Percentiles rank a stretch among this genome's conserved stretches.
These are phyloP conservation scores for Hypholoma fasciculare DNA, from an alignment of 768 basidiomycete genomes.

Conservation along the genomic window DNA sequence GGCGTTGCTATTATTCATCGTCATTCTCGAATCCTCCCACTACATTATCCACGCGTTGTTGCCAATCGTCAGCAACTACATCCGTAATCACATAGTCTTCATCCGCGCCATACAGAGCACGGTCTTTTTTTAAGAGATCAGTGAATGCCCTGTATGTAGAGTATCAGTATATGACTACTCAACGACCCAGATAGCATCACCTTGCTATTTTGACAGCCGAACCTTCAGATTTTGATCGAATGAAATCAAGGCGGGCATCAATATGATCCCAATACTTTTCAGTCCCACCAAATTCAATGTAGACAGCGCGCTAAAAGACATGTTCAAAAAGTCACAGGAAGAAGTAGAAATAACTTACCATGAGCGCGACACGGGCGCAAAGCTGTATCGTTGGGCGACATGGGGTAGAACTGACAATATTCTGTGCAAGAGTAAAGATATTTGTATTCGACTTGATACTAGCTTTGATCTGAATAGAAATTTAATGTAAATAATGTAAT, in stretches of 20 bases:
- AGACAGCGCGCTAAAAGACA: not conserved
- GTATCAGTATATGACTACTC: not conserved
- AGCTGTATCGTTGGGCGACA: slow-evolving; percentile 11
- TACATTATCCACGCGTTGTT: slow-evolving; percentile 11
- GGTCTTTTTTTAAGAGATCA: slow-evolving; percentile 1
- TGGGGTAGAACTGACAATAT: slow-evolving; percentile 6
- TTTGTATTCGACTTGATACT: slow-evolving; percentile 2
- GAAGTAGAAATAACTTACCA: slow-evolving; percentile 3
- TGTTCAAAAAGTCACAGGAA: not conserved
- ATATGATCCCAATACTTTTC: not conserved
- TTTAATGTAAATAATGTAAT: no score
- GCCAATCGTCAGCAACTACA: slow-evolving; percentile 9
- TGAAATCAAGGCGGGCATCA: not conserved
- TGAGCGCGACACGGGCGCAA: slow-evolving; percentile 12
- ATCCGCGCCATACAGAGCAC: slow-evolving; percentile 1
- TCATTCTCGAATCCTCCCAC: not conserved
- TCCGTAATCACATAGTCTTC: slow-evolving; percentile 11
- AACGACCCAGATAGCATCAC: not conserved
- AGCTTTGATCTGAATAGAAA: slow-evolving; percentile 2
- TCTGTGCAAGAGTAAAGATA: slow-evolving; percentile 7
- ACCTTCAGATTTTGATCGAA: not conserved
- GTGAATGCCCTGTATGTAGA: slow-evolving; percentile 7
- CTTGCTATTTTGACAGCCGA: not conserved
- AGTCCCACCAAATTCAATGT: not conserved
- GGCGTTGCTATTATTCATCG: not conserved